Base-by-base conservation (phyloP, 2,329 filamentous ascomycete genomes). In the Zarea fungicola region DNA sequence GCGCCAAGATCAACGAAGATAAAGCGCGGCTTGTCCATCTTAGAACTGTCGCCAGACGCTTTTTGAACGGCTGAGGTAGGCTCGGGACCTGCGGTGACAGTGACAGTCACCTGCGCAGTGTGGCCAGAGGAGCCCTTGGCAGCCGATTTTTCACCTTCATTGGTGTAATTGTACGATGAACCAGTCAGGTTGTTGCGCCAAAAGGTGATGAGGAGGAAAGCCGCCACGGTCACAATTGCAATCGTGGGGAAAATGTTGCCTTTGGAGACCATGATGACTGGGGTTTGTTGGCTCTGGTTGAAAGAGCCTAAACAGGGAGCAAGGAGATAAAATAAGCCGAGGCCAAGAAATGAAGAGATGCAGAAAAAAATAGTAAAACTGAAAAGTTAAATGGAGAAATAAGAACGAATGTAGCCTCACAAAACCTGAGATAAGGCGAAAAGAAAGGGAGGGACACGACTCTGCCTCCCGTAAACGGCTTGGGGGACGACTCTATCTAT, bases 1-100 rank as follows among this genome's bases (percentile, higher is more conserved):
- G 48, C 48, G n/a, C 48, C 48, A 5, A 50, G 26, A 21, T 50
- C 48, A 25, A 50, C 41, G 14, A 50, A 50, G 16, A 50, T 45
- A 22, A 45, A 50, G 2, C 48, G 48, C 5, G 32, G 48, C 21
- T 19, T 50, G 31, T 31, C 16, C 5, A 16, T 10, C 29, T 35
- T 28, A 19, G 14, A 3, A n/a, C n/a, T n/a, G n/a, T n/a, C n/a
- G n/a, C n/a, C n/a, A n/a, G n/a, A n/a, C n/a, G n/a, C n/a, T n/a
- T n/a, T n/a, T n/a, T n/a, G n/a, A 8, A 10, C 36, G 36, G 36
- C 21, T 19, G 36, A 13, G 6, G 40, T 16, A 7, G 40, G 10
- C 19, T 23, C 18, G 13, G 19, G 22, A 3, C 22, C 11, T 21
- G 6, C 29, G 5, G 41, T 34, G 21, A 34, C 41, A 22, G 41